Conservation (phyloP, 768 basidiomycete species). For the Trametes elegans region DNA sequence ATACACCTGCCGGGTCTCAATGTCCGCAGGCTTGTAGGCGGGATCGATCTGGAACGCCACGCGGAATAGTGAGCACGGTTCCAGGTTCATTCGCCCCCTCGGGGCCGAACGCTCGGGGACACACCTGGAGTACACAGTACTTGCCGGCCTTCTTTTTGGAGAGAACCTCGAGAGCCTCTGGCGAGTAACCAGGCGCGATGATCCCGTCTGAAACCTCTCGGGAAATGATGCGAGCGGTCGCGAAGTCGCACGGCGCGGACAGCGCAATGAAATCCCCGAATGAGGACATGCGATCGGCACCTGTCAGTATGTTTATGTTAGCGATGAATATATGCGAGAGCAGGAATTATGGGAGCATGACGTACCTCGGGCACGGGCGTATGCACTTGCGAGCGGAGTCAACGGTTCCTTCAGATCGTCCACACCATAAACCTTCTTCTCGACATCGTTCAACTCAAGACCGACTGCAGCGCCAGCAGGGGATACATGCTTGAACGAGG, state of each 20-base stretch:
- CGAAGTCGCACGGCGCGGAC: conserved; percentile 87
- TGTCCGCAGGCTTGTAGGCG: conserved; percentile 67
- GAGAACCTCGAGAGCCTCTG: conserved; percentile 86
- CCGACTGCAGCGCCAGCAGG: conserved; percentile 97
- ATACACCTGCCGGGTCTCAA: conserved; percentile 95
- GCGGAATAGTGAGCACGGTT: neutral
- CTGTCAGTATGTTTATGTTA: conserved; percentile 36
- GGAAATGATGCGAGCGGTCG: conserved; percentile 96
- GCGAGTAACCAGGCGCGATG: conserved; percentile 90
- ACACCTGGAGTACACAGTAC: conserved; percentile 93
- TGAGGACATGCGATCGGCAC: conserved; percentile 98
- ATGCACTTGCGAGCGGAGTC: conserved; percentile 87
- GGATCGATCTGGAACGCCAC: conserved; percentile 92
- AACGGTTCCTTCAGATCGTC: conserved; percentile 91
- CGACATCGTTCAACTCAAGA: conserved; percentile 72
- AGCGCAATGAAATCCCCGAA: conserved; percentile 99
- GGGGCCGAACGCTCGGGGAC: neutral
- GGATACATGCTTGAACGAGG: conserved; percentile 99
- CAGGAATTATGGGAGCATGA: no score
- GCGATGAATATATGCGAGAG: conserved; percentile 21
- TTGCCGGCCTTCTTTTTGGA: conserved; percentile 98
- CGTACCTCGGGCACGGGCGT: conserved; percentile 90
- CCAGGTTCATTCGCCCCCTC: neutral
- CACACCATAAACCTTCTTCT: conserved; percentile 94
- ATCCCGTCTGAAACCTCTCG: conserved; percentile 98